Base-by-base conservation (phyloP, 768 basidiomycete species). In the Mycena latifolia region DNA sequence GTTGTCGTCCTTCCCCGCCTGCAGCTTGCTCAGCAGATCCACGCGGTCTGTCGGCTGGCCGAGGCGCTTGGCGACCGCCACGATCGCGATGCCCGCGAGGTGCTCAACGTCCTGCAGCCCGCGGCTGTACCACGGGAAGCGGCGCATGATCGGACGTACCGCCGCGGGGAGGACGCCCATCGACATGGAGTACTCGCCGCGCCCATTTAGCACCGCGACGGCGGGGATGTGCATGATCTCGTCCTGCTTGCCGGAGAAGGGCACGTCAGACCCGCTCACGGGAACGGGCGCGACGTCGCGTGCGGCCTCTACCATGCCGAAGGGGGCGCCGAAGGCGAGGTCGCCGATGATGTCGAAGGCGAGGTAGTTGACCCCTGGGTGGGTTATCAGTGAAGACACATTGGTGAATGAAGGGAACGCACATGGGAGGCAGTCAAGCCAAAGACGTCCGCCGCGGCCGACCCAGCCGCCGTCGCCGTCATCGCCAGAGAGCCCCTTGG, bases 121-220 rank as follows among this genome's bases (percentile, higher is more conserved):
- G 65, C 85, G 82, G 15, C 81, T 78, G 78, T 89, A 95, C 90
- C 93, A 93, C n/a, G 93, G 94, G 58, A 92, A 78, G 66, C 83
- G 82, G 24, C 48, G 47, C 43, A 85, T 86, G 65, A 87, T 78
- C 3, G 92, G 91, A 29, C 92, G 86, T 85, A 91, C 88, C 79
- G 82, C 87, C 2, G 88, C 82, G 0, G 93, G 92, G 18, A 96
- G 81, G 12, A 87, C 89, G 15, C 94, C 95, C 82, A 95, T 88
- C 0, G 93, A 89, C 65, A 93, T 93, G 5, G 92, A 92, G 77
- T 85, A 96, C 75, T 94, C 94, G 65, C 95, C 95, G 24, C 95
- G 90, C 60, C 91, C 89, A 75, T 96, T 96, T 50, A 97, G 85
- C 69, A 96, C 95, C 72, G 90, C 79, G 47, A 94, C 90, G 6